These are phyloP conservation scores for Geosiphon pyriformis DNA, from an alignment of 192 early-diverging fungal genomes.

Conservation along the genomic window DNA sequence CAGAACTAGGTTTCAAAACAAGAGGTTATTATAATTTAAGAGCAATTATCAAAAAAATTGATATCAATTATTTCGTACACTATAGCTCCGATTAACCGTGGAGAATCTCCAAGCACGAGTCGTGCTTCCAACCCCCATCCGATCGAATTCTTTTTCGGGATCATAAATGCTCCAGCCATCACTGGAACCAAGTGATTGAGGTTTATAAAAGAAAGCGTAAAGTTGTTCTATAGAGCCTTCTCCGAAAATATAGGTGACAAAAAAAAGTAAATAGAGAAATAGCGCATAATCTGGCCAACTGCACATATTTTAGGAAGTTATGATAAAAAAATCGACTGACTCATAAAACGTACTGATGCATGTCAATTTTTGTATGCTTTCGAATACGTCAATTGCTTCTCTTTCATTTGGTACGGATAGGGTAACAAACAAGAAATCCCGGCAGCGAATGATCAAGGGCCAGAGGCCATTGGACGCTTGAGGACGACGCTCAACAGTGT, in stretches of 20 bases:
- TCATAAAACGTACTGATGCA: constrained; percentile 64
- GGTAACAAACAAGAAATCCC: constrained; percentile 75
- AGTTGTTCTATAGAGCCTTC: constrained; percentile 65
- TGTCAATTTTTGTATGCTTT: constrained; percentile 71
- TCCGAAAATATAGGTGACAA: constrained; percentile 1
- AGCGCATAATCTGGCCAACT: too few species aligned
- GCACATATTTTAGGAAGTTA: too few species aligned
- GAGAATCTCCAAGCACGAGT: constrained; percentile 75
- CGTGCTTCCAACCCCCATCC: constrained; percentile 73
- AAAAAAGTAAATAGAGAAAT: neutral
- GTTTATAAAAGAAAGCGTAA: constrained; percentile 69
- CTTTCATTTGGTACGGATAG: constrained; percentile 62
- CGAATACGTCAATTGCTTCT: constrained; percentile 70
- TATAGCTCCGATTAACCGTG: constrained; percentile 67
- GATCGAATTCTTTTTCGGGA: constrained; percentile 67
- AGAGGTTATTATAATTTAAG: neutral
- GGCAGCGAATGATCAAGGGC: constrained; percentile 63
- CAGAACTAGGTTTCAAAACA: constrained; percentile 63
- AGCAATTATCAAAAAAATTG: neutral
- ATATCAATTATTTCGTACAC: constrained; percentile 43
- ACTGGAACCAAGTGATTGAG: constrained; percentile 31
- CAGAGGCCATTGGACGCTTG: constrained; percentile 37
- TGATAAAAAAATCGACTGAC: neutral
- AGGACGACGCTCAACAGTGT: constrained; percentile 69
- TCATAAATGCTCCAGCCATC: constrained; percentile 75